phyloP scores from a whole-genome alignment of 2,329 filamentous ascomycete genomes.

The Cytospora paraplurivora region DNA sequence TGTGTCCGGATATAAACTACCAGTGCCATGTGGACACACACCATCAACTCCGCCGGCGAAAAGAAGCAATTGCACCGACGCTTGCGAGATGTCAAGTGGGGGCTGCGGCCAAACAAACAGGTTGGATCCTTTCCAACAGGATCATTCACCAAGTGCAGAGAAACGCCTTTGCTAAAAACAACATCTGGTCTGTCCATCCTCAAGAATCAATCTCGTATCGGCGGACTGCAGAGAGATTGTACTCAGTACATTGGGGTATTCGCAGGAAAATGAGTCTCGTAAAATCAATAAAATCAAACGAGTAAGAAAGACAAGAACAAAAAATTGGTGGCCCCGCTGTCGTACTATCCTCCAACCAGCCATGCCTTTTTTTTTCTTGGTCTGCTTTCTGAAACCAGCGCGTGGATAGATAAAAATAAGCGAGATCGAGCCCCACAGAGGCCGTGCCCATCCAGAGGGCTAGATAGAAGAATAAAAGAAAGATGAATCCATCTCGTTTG shows the following conservation, averaged over 20 bases:
- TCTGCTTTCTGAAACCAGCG: neutral
- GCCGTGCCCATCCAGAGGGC: neutral
- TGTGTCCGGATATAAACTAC: too few relatives aligned
- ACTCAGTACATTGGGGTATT: neutral
- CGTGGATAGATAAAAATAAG: neutral
- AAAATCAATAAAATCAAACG: neutral
- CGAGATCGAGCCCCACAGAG: neutral
- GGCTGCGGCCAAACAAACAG: neutral
- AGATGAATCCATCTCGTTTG: neutral
- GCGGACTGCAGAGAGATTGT: neutral
- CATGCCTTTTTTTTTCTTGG: neutral
- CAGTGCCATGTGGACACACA: too few relatives aligned
- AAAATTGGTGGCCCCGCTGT: neutral
- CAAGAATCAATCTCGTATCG: neutral
- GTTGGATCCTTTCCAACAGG: neutral
- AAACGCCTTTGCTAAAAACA: neutral
- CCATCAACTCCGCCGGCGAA: too few relatives aligned
- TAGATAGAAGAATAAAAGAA: neutral
- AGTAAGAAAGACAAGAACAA: neutral
- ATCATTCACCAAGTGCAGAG: neutral
- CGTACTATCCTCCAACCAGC: neutral
- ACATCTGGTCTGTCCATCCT: neutral
- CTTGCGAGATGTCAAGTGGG: neutral
- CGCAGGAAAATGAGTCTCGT: neutral
- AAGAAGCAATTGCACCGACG: neutral